phyloP scores from a whole-genome alignment of 306 rosid species.

The Acacia melanoxylon region DNA sequence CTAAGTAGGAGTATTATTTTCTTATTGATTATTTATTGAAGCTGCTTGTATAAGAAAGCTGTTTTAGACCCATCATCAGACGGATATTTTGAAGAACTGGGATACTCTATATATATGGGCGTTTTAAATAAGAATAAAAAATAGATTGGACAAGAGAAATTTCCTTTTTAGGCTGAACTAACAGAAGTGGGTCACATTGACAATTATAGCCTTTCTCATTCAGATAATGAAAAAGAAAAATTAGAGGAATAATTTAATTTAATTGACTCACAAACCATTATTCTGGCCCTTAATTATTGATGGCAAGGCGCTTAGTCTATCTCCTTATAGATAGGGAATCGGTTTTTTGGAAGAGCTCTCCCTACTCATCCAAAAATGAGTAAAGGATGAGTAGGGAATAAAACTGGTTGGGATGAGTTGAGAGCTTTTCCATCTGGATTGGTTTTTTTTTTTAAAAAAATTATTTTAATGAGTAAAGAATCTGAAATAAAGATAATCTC shows the following conservation, averaged over 20 bases:
- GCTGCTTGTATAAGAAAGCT: background rate
- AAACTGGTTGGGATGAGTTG: no score
- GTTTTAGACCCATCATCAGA: background rate
- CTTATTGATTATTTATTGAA: background rate
- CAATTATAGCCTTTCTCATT: slow-evolving; percentile 35
- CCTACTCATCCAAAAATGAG: no score
- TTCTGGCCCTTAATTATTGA: slow-evolving; percentile 43
- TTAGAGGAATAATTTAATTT: slow-evolving; percentile 30
- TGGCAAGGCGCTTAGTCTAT: background rate
- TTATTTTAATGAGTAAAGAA: no score
- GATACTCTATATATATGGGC: slow-evolving; percentile 14
- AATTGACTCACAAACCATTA: slow-evolving; percentile 26
- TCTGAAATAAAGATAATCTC: no score
- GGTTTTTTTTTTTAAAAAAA: no score
- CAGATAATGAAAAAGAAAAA: slow-evolving; percentile 40
- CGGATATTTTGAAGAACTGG: slow-evolving; percentile 22
- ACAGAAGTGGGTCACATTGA: slow-evolving; percentile 51
- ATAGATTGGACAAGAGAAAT: slow-evolving; percentile 36
- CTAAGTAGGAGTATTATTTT: background rate
- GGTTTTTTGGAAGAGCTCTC: no score
- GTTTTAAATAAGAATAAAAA: slow-evolving; percentile 30
- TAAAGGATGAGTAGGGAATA: no score
- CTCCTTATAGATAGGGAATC: no score
- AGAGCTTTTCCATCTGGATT: no score
- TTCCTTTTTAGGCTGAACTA: slow-evolving; percentile 53